Evolutionary conservation across 1,284 basidiomycete genomes (phyloP), one percentile per base, ranked within the genome.

Genomic region (Ganoderma leucocontextum): DNA sequence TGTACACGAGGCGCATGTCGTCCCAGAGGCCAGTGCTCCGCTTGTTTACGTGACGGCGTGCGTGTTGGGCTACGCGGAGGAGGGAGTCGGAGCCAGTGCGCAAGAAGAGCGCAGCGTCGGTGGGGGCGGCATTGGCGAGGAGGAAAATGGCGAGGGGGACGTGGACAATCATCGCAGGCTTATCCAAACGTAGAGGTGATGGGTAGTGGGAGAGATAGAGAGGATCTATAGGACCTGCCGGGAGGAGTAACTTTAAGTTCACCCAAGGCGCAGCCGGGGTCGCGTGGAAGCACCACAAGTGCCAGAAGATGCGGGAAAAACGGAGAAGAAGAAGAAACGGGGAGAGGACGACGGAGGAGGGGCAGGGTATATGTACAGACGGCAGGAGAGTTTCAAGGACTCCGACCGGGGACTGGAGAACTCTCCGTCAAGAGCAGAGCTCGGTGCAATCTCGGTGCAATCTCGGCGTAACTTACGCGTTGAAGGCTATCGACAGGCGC

Each of bases 1-100:
- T 78, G 72, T 92, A 87, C 10, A 88, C 88, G 47, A 88, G 74
- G 33, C 90, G 88, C 60, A 93, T 82, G 77, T 93, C 91, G 68
- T 83, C 83, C 29, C 90, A 89, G 52, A 93, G 80, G 68, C 78
- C 82, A 58, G 85, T 83, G 55, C 89, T 90, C 67, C 80, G 82
- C 62, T 78, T 80, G 68, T 82, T 74, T 47, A 82, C 82, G 60
- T 79, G 75, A 66, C 78, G 81, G 76, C 83, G 84, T 60, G 79
- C 79, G 53, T 77, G 78, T 53, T 65, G 73, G 2, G 73, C 70
- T 60, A 74, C 72, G 57, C 71, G 73, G 39, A 63, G 12, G 63
- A 70, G 67, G 25, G 76, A 60, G 55, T 83, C 77, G 67, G 84
- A 70, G 65, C 80, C n/a, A n/a, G n/a, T 76, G 65, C 81, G 80